phyloP scores from a whole-genome alignment of 2,329 filamentous ascomycete species.

The Intubia oerlemansii region DNA sequence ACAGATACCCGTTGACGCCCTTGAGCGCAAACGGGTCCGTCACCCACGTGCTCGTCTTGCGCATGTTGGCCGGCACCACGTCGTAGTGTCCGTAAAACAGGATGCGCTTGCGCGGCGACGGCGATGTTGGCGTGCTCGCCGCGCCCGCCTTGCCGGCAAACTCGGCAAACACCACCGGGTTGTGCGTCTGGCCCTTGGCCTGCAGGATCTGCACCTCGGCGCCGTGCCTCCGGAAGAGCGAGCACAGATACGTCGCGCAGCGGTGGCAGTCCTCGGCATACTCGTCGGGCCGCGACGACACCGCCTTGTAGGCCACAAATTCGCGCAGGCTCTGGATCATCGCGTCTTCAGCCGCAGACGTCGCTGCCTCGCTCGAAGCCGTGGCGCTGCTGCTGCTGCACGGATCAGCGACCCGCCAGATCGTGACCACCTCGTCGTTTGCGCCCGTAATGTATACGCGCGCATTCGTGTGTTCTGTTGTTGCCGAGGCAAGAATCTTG shows the following conservation, averaged over 20 bases:
- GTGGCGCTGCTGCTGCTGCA: no score
- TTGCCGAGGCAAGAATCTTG: conserved; percentile 67
- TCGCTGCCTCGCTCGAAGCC: no score
- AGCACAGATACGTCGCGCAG: conserved; percentile 75
- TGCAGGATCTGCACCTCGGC: conserved; percentile 81
- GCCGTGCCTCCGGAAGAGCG: conserved; percentile 79
- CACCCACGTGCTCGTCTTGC: conserved; percentile 64
- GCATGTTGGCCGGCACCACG: conserved; percentile 75
- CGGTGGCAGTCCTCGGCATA: conserved; percentile 83
- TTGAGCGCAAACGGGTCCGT: conserved; percentile 77
- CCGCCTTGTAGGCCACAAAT: conserved; percentile 79
- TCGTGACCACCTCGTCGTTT: conserved; percentile 72
- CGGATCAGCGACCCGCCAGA: conserved; percentile 65
- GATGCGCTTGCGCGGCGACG: conserved; percentile 54
- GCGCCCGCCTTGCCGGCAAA: conserved; percentile 53
- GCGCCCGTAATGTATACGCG: conserved; percentile 87
- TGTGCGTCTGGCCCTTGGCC: conserved; percentile 50
- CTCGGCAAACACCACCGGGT: conserved; percentile 81
- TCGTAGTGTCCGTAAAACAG: conserved; percentile 98
- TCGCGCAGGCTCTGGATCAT: conserved; percentile 55
- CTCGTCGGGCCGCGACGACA: conserved; percentile 69
- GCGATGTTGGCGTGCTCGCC: conserved; percentile 17
- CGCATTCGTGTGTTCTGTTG: conserved; percentile 45
- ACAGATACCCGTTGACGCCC: conserved; percentile 79
- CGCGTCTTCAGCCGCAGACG: conserved; percentile 29